Conservation (phyloP, 495 filamentous ascomycete genomes). For the Lasiosphaeris hirsuta region DNA sequence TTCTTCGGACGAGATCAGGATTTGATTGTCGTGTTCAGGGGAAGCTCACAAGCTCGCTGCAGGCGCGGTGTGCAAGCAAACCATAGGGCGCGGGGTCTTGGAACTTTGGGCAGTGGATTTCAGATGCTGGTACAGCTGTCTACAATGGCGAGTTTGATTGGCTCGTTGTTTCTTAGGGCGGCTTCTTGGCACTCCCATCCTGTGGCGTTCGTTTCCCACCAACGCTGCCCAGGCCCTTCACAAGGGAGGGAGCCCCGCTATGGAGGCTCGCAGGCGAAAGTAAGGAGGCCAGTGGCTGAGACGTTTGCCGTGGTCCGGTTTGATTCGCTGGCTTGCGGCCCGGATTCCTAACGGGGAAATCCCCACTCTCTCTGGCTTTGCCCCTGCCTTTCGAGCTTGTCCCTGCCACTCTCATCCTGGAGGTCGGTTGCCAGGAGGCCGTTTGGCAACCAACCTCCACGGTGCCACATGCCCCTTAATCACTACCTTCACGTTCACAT, state of each 20-base stretch:
- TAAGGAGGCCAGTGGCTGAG: neutral
- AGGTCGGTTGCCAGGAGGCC: too few species aligned
- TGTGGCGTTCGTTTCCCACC: conserved; percentile 11
- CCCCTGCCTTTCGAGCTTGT: neutral
- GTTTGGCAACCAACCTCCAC: too few species aligned
- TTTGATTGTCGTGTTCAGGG: conserved; percentile 12
- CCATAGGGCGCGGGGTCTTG: conserved; percentile 1
- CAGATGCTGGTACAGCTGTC: neutral
- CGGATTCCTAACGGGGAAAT: neutral
- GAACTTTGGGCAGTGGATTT: neutral
- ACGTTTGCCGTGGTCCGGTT: neutral
- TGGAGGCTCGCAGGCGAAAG: neutral
- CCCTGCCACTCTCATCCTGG: too few species aligned
- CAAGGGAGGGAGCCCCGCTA: conserved; percentile 1
- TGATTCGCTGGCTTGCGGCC: conserved; percentile 2
- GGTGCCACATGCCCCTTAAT: too few species aligned
- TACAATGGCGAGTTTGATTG: neutral
- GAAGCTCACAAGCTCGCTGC: neutral
- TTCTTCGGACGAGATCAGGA: neutral
- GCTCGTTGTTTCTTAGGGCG: conserved; percentile 1
- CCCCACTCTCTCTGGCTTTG: neutral
- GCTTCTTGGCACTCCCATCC: neutral
- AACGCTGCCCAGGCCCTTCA: neutral
- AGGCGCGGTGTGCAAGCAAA: neutral
- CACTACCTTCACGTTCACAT: too few species aligned